Base-by-base conservation (phyloP, 2,329 filamentous ascomycete genomes). In the Fusarium chuoi region DNA sequence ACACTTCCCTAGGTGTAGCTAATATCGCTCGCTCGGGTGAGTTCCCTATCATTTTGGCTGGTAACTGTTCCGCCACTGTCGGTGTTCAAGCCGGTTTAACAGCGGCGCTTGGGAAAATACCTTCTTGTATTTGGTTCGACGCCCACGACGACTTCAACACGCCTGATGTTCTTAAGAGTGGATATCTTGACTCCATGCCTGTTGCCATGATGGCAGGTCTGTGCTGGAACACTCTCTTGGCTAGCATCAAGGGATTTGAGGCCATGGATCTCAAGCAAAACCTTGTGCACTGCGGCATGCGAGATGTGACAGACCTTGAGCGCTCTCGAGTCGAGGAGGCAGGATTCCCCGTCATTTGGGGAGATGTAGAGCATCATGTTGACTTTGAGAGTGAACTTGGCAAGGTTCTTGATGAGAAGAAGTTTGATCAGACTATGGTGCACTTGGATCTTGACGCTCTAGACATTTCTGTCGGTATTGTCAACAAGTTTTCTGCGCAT, bases 61-160 rank as follows among this genome's bases (percentile, higher is more conserved):
- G 59, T 30, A 56, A 65, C 24, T 65, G 59, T 33, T 65, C 59
- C 18, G 20, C 39, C 17, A 65, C 59, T 14, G 63, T 64, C 12
- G 63, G 63, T 9, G 59, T 65, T 20, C 63, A 80, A 2, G 83
- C 82, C 7, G 83, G 84, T 0, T 60, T 84, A 10, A 55, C 62
- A 17, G 55, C 36, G 7, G 64, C 73, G 5, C 58, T 41, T 11
- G 59, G 63, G 3, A 39, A 63, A 10, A 74, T 78, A 20, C 73
- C 83, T 5, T 74, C 74, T 1, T 83, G 81, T 44, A 74, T 85
- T 17, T 85, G 83, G 77, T 84, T 86, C 55, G 84, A 85, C 52
- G 84, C 83, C 6, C 84, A 85, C 51, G 83, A 85, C 57, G 83
- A 85, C 62, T 79, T 83, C 54, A 75, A 77, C 44, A 81, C 81